phyloP scores from a whole-genome alignment of 2,329 filamentous ascomycete genomes.

The Teratosphaeria zuluensis region DNA sequence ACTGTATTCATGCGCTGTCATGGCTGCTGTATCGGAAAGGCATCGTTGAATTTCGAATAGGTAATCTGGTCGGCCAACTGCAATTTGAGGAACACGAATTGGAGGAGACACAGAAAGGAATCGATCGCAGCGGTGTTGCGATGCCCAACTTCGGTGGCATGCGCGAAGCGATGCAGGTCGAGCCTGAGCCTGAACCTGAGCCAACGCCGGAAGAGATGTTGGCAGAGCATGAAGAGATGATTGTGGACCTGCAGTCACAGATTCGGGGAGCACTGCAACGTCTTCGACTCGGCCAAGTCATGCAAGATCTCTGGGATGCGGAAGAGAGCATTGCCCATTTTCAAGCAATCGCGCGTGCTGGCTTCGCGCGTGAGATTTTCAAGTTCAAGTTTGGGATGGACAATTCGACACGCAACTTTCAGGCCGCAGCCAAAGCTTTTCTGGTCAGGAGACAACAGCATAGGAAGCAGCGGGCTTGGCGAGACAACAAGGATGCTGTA shows the following conservation, averaged over 20 bases:
- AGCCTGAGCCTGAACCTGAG: constrained; percentile 59
- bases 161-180: constrained; percentile 87
- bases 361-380: constrained; percentile 74
- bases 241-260: constrained; percentile 79
- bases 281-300: constrained; percentile 65
- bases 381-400: constrained; percentile 77
- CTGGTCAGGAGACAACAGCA: constrained; percentile 56
- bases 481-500: constrained; percentile 58
- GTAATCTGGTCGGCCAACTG: constrained; percentile 89
- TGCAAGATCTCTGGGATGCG: constrained; percentile 83
- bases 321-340: constrained; percentile 71
- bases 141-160: constrained; percentile 99
- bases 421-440: constrained; percentile 69
- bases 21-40: constrained; percentile 96
- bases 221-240: constrained; percentile 59
- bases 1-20: constrained; percentile 93
- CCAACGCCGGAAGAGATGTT: constrained; percentile 88
- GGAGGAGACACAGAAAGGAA: constrained; percentile 90
- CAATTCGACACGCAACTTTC: constrained; percentile 66
- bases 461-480: constrained; percentile 58
- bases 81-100: constrained; percentile 97
- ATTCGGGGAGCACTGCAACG: constrained; percentile 71
- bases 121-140: constrained; percentile 86
- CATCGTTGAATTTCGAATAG: constrained; percentile 90
- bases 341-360: constrained; percentile 78